Evolutionary conservation across 345 rosid genomes (phyloP), one percentile per base, ranked within the genome.

Genomic region (Euphorbia peplus): DNA sequence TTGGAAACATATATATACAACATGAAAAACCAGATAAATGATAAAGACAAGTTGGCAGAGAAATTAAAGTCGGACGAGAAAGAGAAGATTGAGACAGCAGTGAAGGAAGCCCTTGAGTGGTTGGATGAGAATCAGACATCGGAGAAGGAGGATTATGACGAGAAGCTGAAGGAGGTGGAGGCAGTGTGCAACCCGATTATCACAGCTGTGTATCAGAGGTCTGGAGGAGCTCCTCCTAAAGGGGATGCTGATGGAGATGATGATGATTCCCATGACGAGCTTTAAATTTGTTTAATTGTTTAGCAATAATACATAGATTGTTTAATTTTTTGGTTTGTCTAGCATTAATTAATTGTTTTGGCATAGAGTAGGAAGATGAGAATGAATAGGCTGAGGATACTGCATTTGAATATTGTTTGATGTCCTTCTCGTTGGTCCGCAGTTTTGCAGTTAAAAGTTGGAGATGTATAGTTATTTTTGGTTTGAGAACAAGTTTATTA

Each of bases 131-230:
- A 78, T 28, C 82, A 74, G 66, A 67, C 8, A 5, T 75, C 73
- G 0, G 68, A 74, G 73, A 74, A 74, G 55, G 78, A 78, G 11
- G 82, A 78, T 15, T 74, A 70, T 12, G 71, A 64, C 8, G 68
- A 65, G 71, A 75, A 52, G 67, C 55, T 75, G 22, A 75, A 75
- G 70, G 82, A 74, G 70, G 78, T 78, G 30, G 78, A 78, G 59
- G 82, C 78, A 2, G 70, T 67, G 0, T 74, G 82, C 63, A 78
- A 78, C 55, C 78, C 78, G 13, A 39, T 69, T 52, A 64, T 75
- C 44, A 57, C 65, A 18, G 42, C 69, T 24, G 69, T 68, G 18
- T 74, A 74, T 57, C 77, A 68, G 69, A 68, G 73, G 18, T 73
- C 76, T 26, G 76, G 68, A 16, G 77, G 77, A 60, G 42, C 42